Evolutionary conservation across 306 rosid species (phyloP).

Genomic region (Luffa acutangula): DNA sequence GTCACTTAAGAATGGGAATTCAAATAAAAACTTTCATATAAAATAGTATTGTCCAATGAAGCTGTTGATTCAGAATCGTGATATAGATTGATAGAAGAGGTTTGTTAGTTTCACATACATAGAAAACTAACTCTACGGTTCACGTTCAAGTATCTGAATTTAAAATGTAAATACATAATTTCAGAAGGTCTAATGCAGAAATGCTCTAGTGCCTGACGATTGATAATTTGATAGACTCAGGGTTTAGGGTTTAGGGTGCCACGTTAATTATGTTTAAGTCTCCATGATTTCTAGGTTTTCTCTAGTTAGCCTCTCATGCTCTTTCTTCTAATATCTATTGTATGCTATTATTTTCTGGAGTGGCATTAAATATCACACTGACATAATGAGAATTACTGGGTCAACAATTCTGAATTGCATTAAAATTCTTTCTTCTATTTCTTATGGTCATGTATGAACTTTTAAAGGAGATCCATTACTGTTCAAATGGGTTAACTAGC

Average conservation of each 20-base stretch:
- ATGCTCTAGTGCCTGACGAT: not conserved
- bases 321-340: not conserved
- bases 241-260: not conserved
- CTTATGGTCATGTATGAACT: not conserved
- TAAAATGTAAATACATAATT: not conserved
- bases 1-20: not conserved
- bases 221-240: not conserved
- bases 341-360: not conserved
- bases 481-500: not conserved
- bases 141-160: not conserved
- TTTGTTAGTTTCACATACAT: not conserved
- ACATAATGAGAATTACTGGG: not conserved
- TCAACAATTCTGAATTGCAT: not conserved
- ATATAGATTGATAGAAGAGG: not conserved
- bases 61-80: not conserved
- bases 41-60: not conserved
- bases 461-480: not conserved
- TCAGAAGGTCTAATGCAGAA: not conserved
- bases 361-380: not conserved
- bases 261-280: not conserved
- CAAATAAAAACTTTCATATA: not conserved
- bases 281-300: not conserved
- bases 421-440: not conserved
- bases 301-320: not conserved
- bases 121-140: not conserved